These are phyloP conservation scores for Trichoderma aggressivum DNA, from an alignment of 2,329 filamentous ascomycete species.

Conservation along the genomic window DNA sequence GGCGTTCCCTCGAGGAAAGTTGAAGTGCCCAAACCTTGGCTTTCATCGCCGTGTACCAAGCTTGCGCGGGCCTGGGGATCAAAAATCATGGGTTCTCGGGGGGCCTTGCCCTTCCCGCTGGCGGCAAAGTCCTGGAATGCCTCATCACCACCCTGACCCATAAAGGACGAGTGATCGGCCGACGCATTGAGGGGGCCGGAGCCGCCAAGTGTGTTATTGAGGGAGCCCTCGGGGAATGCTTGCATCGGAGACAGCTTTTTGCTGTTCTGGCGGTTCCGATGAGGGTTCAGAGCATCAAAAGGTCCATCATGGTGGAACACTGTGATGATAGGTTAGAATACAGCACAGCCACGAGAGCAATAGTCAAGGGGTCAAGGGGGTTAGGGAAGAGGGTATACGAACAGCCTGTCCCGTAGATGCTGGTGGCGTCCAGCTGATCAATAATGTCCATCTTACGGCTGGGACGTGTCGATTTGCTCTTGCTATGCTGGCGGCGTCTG, in stretches of 20 bases:
- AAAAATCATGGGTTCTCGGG: conserved; percentile 54
- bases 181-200: conserved; percentile 77
- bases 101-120: conserved; percentile 31
- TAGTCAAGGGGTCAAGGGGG: background rate
- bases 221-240: conserved; percentile 87
- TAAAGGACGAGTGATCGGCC: conserved; percentile 82
- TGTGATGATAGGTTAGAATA: conserved; percentile 36
- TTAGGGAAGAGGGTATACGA: conserved; percentile 40
- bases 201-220: conserved; percentile 89
- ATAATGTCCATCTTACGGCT: conserved; percentile 75
- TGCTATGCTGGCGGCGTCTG: conserved; percentile 38
- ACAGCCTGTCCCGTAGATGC: conserved; percentile 91
- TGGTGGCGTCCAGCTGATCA: conserved; percentile 93
- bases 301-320: conserved; percentile 98
- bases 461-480: conserved; percentile 46
- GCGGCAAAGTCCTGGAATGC: conserved; percentile 77
- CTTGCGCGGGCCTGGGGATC: conserved; percentile 66
- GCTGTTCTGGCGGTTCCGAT: conserved; percentile 82
- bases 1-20: conserved; percentile 95
- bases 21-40: conserved; percentile 81
- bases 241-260: conserved; percentile 85
- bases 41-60: conserved; percentile 79
- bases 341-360: background rate
- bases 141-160: conserved; percentile 76
- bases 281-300: conserved; percentile 93